These are phyloP conservation scores for Meyerozyma carpophila DNA, from an alignment of 1,139 yeast species.

Conservation along the genomic window DNA sequence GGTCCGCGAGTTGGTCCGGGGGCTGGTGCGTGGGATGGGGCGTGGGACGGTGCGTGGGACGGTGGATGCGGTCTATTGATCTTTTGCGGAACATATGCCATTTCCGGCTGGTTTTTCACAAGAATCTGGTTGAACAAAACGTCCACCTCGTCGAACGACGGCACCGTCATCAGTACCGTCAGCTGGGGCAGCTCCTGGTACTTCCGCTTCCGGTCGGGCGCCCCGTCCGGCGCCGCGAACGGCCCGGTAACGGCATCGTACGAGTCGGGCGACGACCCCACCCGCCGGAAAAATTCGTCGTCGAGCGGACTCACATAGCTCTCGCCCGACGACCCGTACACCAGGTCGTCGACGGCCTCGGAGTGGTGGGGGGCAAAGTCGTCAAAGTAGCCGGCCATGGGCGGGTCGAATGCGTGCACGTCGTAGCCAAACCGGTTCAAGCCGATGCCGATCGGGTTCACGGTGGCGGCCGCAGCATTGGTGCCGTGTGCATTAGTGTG, in stretches of 20 bases:
- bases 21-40: too few relatives aligned
- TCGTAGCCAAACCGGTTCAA: background rate
- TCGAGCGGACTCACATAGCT: slow-evolving; percentile 36
- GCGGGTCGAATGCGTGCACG: background rate
- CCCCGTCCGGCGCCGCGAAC: background rate
- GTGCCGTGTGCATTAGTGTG: background rate
- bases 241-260: background rate
- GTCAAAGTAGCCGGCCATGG: background rate
- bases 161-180: background rate
- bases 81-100: background rate
- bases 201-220: background rate
- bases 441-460: background rate
- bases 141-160: slow-evolving; percentile 1
- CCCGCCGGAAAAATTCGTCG: slow-evolving; percentile 49
- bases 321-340: slow-evolving; percentile 18
- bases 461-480: background rate
- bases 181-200: background rate
- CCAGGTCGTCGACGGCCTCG: slow-evolving; percentile 6
- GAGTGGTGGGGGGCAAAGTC: background rate
- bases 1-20: background rate
- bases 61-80: background rate
- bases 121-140: slow-evolving; percentile 1
- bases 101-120: background rate
- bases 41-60: background rate
- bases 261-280: background rate